phyloP scores from a whole-genome alignment of 176 grass and related monocot genomes.

The Calamus simplicifolius region DNA sequence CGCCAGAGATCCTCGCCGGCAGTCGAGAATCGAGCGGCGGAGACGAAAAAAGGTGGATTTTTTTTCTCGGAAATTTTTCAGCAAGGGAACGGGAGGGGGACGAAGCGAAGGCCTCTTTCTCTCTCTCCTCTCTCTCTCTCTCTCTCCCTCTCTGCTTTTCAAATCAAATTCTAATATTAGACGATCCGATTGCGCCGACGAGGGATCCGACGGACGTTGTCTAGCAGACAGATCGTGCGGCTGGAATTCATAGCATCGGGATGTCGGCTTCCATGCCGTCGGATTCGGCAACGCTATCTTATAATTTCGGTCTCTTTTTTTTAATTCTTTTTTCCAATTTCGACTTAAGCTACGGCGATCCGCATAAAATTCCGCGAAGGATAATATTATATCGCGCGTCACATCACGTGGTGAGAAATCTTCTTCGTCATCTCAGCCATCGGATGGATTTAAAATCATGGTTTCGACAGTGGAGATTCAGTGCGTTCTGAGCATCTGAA shows the following conservation, averaged over 20 bases:
- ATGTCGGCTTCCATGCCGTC: constrained; percentile 41
- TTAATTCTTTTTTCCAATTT: too few species aligned
- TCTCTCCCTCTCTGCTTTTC: constrained; percentile 81
- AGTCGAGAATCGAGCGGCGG: constrained; percentile 15
- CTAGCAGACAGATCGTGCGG: constrained; percentile 23
- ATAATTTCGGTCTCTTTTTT: too few species aligned
- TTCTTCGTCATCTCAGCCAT: too few species aligned
- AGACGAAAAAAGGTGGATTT: constrained; percentile 8
- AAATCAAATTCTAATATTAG: constrained; percentile 93
- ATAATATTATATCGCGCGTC: too few species aligned
- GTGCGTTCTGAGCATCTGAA: too few species aligned
- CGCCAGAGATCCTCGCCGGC: constrained; percentile 22
- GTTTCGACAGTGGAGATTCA: too few species aligned
- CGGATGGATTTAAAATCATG: too few species aligned
- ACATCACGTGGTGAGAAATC: too few species aligned
- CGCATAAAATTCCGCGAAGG: too few species aligned
- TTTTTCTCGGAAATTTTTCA: constrained; percentile 19
- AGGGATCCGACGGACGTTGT: constrained; percentile 25
- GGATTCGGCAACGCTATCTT: constrained; percentile 14
- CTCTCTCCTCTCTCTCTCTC: constrained; percentile 16
- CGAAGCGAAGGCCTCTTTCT: constrained; percentile 30
- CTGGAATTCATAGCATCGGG: constrained; percentile 63
- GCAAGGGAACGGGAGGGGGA: constrained; percentile 25
- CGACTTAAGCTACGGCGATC: too few species aligned
- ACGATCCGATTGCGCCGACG: constrained; percentile 38